These are phyloP conservation scores for Ophiostoma ulmi DNA, from an alignment of 2,329 filamentous ascomycete species.

Conservation along the genomic window DNA sequence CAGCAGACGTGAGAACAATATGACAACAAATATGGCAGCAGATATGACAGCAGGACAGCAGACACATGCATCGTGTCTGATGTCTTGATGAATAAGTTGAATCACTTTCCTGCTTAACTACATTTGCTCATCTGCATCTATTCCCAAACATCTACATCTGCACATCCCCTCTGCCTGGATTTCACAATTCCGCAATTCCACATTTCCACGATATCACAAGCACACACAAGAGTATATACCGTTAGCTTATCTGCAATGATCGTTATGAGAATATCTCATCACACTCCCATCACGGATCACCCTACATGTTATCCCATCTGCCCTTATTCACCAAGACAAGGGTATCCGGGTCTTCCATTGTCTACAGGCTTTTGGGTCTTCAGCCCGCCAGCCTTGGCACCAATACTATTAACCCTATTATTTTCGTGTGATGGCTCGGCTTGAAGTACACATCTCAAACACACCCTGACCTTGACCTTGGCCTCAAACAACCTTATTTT, in stretches of 20 bases:
- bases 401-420: background rate
- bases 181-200: background rate
- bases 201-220: background rate
- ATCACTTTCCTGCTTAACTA: background rate
- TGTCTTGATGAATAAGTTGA: background rate
- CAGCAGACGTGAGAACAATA: background rate
- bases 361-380: background rate
- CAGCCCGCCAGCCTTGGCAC: background rate
- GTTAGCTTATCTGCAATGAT: background rate
- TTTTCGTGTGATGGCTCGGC: conserved; percentile 1
- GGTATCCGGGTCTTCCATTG: conserved; percentile 12
- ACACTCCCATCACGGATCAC: background rate
- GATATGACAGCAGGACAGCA: background rate
- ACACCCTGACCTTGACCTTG: background rate
- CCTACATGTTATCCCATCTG: background rate
- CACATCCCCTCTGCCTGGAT: background rate
- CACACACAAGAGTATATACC: background rate
- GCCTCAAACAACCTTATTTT: conserved; percentile 5
- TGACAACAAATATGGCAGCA: background rate
- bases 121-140: background rate
- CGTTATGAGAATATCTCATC: background rate
- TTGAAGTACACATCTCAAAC: conserved; percentile 9
- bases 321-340: background rate
- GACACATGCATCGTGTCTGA: background rate
- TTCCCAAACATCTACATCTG: background rate